Evolutionary conservation across 129 eudicot genomes (phyloP).

Genomic region (Cynara cardunculus): DNA sequence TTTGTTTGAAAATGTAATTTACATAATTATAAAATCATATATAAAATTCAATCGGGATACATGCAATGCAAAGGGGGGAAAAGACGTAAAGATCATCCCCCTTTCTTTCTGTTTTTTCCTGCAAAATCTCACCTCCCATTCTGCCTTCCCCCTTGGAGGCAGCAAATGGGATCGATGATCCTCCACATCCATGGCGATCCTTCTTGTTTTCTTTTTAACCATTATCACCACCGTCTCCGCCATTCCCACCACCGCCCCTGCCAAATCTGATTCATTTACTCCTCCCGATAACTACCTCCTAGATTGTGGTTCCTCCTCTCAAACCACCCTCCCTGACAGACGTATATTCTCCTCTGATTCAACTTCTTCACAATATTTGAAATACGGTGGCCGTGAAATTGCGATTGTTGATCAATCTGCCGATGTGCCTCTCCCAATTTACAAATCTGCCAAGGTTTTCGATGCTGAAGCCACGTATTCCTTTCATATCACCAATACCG

Average conservation of each 20-base stretch:
- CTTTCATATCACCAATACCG: constrained; percentile 54
- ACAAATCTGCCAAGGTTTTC: constrained; percentile 53
- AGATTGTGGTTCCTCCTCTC: constrained; percentile 61
- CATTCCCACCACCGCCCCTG: constrained; percentile 18
- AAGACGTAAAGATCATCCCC: constrained; percentile 5
- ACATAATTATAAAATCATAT: neutral
- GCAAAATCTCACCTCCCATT: constrained; percentile 12
- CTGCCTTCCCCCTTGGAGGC: constrained; percentile 10
- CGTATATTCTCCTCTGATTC: constrained; percentile 55
- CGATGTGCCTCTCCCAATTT: constrained; percentile 50
- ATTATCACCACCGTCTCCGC: constrained; percentile 25
- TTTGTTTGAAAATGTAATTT: neutral
- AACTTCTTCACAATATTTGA: constrained; percentile 26
- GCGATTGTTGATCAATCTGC: constrained; percentile 27
- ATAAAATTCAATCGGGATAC: neutral
- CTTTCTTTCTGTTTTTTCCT: constrained; percentile 6
- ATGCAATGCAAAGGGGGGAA: constrained; percentile 25
- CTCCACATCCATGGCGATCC: constrained; percentile 26
- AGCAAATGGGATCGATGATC: constrained; percentile 27
- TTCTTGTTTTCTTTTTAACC: constrained; percentile 28
- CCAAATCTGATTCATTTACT: constrained; percentile 48
- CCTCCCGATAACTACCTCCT: constrained; percentile 72
- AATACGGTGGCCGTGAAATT: constrained; percentile 43
- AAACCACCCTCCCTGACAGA: constrained; percentile 49
- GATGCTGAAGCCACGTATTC: constrained; percentile 58